Evolutionary conservation across 352 stramenopile species (phyloP).

Genomic region (Phytophthora lateralis): DNA sequence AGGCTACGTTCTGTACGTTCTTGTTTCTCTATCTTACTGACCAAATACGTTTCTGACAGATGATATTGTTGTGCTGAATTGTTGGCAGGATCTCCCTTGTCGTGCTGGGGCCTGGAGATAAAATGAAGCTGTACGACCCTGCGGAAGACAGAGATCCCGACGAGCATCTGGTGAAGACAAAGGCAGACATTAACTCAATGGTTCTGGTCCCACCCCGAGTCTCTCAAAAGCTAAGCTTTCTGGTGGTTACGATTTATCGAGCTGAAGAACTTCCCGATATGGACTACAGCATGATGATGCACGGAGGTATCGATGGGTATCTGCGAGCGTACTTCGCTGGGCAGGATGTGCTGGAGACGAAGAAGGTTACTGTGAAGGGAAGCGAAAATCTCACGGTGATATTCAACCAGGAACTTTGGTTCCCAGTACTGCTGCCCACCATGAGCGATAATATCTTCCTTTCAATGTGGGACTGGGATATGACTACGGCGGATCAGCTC

Average conservation of each 20-base stretch:
- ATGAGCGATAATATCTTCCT: slow-evolving; percentile 87
- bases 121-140: slow-evolving; percentile 67
- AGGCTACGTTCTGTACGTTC: slow-evolving; percentile 84
- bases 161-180: slow-evolving; percentile 46
- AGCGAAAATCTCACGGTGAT: slow-evolving; percentile 45
- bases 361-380: slow-evolving; percentile 72
- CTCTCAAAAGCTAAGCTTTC: slow-evolving; percentile 66
- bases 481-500: slow-evolving; percentile 66
- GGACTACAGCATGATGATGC: slow-evolving; percentile 71
- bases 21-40: slow-evolving; percentile 1
- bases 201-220: slow-evolving; percentile 84
- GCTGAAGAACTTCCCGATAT: slow-evolving; percentile 86
- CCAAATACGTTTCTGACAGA: background rate
- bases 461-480: slow-evolving; percentile 86
- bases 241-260: slow-evolving; percentile 82
- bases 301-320: slow-evolving; percentile 84
- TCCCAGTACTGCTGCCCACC: slow-evolving; percentile 78
- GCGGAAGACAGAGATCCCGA: slow-evolving; percentile 46
- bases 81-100: slow-evolving; percentile 75
- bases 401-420: slow-evolving; percentile 88
- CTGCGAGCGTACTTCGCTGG: slow-evolving; percentile 78
- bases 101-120: slow-evolving; percentile 86
- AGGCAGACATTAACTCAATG: slow-evolving; percentile 78
- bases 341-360: slow-evolving; percentile 70
- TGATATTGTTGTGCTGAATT: slow-evolving; percentile 6